Percentiles rank a stretch among this genome's conserved stretches.
These are phyloP conservation scores for Arachnopeziza araneosa DNA, from an alignment of 2,329 filamentous ascomycete genomes.

Conservation along the genomic window DNA sequence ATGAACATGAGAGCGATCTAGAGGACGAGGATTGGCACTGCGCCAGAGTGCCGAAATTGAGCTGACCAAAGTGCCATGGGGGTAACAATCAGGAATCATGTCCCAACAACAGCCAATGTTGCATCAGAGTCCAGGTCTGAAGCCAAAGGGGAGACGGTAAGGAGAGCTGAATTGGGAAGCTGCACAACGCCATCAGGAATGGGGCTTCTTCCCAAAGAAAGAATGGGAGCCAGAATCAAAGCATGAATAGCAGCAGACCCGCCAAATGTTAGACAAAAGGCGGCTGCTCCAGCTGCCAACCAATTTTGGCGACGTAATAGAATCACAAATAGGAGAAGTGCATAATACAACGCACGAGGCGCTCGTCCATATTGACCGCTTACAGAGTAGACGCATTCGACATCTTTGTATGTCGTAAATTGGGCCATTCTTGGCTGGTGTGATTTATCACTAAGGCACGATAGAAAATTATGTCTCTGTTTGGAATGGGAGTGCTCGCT, in stretches of 20 bases:
- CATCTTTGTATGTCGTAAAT: not conserved
- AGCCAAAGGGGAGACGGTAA: not conserved
- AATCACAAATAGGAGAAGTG: not conserved
- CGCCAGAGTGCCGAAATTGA: not conserved
- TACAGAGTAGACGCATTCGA: not conserved
- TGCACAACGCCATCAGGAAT: no score
- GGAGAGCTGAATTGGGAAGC: no score
- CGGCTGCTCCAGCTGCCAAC: not conserved
- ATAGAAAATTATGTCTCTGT: no score
- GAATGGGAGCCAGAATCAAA: not conserved
- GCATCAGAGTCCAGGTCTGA: not conserved
- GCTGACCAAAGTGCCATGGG: conserved; percentile 2
- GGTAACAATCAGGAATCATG: not conserved
- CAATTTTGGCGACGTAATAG: not conserved
- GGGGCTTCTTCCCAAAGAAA: not conserved
- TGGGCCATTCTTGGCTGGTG: no score
- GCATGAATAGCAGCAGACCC: conserved; percentile 1
- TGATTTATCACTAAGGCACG: no score
- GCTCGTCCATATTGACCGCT: not conserved
- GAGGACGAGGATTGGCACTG: not conserved
- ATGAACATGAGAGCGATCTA: not conserved
- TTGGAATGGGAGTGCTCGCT: no score
- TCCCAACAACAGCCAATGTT: not conserved
- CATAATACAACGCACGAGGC: not conserved
- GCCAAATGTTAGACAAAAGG: not conserved